Conservation (phyloP, 1,139 yeast species). For the Geotrichum cucujoidarum region DNA sequence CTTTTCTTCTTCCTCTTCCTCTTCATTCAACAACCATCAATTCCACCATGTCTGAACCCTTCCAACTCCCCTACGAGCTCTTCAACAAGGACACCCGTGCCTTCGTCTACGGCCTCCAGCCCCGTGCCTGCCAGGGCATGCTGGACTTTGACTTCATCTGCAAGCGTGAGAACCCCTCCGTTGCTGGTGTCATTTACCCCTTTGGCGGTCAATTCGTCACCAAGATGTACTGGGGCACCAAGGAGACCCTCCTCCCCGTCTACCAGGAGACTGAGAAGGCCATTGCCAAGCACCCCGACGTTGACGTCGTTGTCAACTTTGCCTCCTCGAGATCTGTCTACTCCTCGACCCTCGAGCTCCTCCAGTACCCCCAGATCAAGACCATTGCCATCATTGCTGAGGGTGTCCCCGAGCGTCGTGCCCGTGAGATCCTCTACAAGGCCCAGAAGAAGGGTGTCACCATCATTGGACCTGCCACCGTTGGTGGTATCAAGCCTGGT, state of each 20-base stretch:
- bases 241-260: constrained; percentile 45
- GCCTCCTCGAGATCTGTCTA: constrained; percentile 46
- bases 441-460: constrained; percentile 45
- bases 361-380: constrained; percentile 44
- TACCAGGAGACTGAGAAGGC: constrained; percentile 43
- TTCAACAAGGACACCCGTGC: constrained; percentile 43
- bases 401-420: constrained; percentile 48
- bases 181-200: constrained; percentile 46
- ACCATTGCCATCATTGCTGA: constrained; percentile 48
- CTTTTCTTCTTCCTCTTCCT: not conserved
- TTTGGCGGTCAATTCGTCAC: constrained; percentile 45
- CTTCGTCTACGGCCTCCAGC: constrained; percentile 43
- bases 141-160: constrained; percentile 46
- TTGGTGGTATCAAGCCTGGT: constrained; percentile 48
- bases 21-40: not conserved
- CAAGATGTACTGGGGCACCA: constrained; percentile 49
- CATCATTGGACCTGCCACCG: constrained; percentile 48
- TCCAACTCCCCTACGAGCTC: constrained; percentile 35
- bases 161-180: constrained; percentile 45
- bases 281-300: constrained; percentile 44
- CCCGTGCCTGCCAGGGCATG: constrained; percentile 48
- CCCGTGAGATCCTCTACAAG: constrained; percentile 43
- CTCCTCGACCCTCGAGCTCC: constrained; percentile 45
- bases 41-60: constrained; percentile 17
- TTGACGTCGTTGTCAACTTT: constrained; percentile 46